phyloP scores from a whole-genome alignment of 2,329 filamentous ascomycete genomes.

The Phoma sp. region DNA sequence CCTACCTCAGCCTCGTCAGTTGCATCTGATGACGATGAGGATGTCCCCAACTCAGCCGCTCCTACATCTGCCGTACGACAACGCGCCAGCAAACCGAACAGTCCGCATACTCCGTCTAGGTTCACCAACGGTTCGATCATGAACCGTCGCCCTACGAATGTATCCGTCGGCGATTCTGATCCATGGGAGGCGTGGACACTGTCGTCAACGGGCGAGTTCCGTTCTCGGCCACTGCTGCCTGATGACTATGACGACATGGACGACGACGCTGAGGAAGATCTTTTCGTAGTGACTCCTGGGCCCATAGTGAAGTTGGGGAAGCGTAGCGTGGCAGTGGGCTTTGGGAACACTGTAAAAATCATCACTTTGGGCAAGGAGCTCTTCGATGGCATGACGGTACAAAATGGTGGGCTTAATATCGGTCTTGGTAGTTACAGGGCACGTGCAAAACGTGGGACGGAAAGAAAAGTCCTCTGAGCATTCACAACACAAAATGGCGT shows the following conservation, averaged over 20 bases:
- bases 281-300: constrained; percentile 72
- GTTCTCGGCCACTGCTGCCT: constrained; percentile 47
- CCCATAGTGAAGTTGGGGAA: constrained; percentile 70
- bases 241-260: constrained; percentile 25
- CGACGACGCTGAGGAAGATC: constrained; percentile 50
- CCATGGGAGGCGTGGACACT: constrained; percentile 64
- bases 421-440: constrained; percentile 8
- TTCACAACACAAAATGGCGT: not conserved
- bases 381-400: constrained; percentile 56
- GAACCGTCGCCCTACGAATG: constrained; percentile 2
- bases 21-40: constrained; percentile 35
- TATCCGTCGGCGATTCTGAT: constrained; percentile 37
- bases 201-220: constrained; percentile 55
- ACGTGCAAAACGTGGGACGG: constrained; percentile 7
- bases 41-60: constrained; percentile 17
- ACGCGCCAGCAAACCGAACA: constrained; percentile 28
- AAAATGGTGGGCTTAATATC: constrained; percentile 3
- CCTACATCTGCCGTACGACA: constrained; percentile 39
- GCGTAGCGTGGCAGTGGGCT: constrained; percentile 71
- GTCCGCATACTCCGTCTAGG: constrained; percentile 9
- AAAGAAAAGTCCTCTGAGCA: constrained; percentile 10
- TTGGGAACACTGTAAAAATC: constrained; percentile 77
- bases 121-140: constrained; percentile 11
- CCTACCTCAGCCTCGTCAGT: constrained; percentile 39
- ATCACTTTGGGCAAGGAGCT: constrained; percentile 71